phyloP scores from a whole-genome alignment of 2,329 filamentous ascomycete genomes.

The Neofusicoccum laricinum region DNA sequence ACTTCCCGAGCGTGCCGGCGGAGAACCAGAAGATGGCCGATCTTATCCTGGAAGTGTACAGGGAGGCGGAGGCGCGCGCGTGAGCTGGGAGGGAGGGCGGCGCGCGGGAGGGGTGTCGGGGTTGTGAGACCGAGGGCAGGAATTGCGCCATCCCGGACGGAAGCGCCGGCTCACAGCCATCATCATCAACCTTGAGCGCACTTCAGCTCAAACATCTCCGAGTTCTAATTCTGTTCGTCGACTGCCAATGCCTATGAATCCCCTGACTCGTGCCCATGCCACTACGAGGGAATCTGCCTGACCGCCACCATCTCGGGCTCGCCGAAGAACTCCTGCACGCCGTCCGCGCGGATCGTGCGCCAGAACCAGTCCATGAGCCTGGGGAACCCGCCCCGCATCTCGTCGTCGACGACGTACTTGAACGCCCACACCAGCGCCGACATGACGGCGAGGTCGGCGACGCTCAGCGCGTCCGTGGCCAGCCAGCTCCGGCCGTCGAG shows the following conservation, averaged over 20 bases:
- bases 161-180: background rate
- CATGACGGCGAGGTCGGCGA: conserved; percentile 26
- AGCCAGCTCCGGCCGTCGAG: conserved; percentile 19
- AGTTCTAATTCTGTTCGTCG: background rate
- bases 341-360: conserved; percentile 20
- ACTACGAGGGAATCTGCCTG: background rate
- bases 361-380: conserved; percentile 23
- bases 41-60: conserved; percentile 24
- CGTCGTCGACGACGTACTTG: conserved; percentile 21
- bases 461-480: conserved; percentile 21
- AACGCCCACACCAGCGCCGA: conserved; percentile 20
- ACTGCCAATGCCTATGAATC: background rate
- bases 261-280: background rate
- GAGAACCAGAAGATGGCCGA: conserved; percentile 30
- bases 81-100: background rate
- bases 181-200: background rate
- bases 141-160: background rate
- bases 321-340: conserved; percentile 20
- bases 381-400: conserved; percentile 20
- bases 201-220: background rate
- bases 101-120: background rate
- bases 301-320: conserved; percentile 1
- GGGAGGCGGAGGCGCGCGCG: background rate
- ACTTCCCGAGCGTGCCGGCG: conserved; percentile 32
- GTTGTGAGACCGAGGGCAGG: background rate